Percentiles rank a stretch among this genome's conserved stretches.
Evolutionary conservation across 176 grass and related monocot species (phyloP).

Genomic region (Tillandsia leiboldiana): DNA sequence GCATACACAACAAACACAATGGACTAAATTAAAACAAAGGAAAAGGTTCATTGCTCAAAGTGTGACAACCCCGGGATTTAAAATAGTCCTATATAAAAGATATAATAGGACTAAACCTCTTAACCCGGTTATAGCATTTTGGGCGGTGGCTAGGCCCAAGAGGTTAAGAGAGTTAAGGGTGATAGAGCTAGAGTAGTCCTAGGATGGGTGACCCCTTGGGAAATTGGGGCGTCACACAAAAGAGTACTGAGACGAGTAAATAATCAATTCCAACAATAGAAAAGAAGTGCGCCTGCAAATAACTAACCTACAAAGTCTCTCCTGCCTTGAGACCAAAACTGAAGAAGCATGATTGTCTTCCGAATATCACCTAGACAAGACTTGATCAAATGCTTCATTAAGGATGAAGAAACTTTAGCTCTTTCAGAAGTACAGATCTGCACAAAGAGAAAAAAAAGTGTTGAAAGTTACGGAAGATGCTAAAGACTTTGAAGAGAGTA

Average conservation of each 20-base stretch:
- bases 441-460: constrained; percentile 19
- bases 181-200: too few species aligned
- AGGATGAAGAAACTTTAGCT: constrained; percentile 33
- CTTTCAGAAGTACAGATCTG: constrained; percentile 83
- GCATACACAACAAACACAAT: background rate
- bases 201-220: too few species aligned
- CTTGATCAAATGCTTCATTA: constrained; percentile 47
- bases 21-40: background rate
- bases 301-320: constrained; percentile 34
- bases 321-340: constrained; percentile 91
- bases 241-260: background rate
- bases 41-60: background rate
- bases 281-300: background rate
- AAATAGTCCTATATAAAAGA: too few species aligned
- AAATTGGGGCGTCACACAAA: background rate
- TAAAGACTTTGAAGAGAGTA: background rate
- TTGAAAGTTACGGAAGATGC: background rate
- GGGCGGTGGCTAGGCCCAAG: too few species aligned
- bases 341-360: constrained; percentile 59
- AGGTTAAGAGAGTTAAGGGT: too few species aligned
- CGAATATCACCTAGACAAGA: constrained; percentile 80
- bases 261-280: background rate
- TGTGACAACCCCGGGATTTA: too few species aligned
- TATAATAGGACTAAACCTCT: too few species aligned
- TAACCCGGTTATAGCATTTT: too few species aligned